Percentiles rank a stretch among this genome's conserved stretches.
Evolutionary conservation across 805 yeast species (phyloP).

Genomic region (Jamesozyma rosinii): DNA sequence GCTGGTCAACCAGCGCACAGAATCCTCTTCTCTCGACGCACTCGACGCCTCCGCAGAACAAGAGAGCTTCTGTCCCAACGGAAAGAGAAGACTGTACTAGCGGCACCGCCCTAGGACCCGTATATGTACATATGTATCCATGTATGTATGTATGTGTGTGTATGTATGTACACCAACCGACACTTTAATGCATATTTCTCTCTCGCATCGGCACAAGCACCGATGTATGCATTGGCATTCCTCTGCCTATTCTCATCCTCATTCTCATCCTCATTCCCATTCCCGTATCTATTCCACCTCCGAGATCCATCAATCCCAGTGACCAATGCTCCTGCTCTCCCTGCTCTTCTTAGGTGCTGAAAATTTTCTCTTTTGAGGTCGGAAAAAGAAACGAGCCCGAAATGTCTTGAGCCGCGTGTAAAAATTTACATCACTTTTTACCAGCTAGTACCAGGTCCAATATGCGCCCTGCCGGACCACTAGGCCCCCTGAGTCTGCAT

Average conservation of each 20-base stretch:
- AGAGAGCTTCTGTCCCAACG: neutral
- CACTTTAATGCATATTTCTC: neutral
- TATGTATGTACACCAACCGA: neutral
- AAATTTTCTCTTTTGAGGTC: too few relatives aligned
- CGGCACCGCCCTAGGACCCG: neutral
- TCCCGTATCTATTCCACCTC: neutral
- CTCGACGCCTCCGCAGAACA: neutral
- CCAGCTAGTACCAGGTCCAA: too few relatives aligned
- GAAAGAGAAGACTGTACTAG: constrained; percentile 3
- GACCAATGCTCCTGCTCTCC: too few relatives aligned
- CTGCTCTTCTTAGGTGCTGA: too few relatives aligned
- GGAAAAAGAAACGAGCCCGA: too few relatives aligned
- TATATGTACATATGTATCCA: neutral
- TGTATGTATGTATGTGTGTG: neutral
- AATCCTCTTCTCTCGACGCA: constrained; percentile 10
- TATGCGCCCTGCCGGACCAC: too few relatives aligned
- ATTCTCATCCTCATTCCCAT: neutral
- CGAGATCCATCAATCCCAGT: neutral
- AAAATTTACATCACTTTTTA: too few relatives aligned
- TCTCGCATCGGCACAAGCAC: neutral
- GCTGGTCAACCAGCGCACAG: constrained; percentile 27
- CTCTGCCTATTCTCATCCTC: neutral
- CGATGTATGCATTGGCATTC: neutral
- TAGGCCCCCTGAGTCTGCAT: too few relatives aligned
- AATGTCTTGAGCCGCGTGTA: too few relatives aligned